phyloP scores from a whole-genome alignment of 352 stramenopile species.

The Blastocystis sp. region DNA sequence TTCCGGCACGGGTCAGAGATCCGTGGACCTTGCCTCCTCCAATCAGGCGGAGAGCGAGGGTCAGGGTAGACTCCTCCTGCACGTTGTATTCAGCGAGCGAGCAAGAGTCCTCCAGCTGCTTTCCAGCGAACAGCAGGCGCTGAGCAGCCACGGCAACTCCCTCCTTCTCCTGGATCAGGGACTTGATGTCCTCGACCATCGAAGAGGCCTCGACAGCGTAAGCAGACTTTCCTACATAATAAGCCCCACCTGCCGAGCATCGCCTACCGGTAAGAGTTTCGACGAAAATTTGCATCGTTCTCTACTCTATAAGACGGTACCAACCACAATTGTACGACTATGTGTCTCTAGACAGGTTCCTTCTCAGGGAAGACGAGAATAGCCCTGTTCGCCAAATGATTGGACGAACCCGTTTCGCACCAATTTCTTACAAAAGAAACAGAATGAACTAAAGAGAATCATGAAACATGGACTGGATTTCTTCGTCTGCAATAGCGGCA shows the following conservation, averaged over 20 bases:
- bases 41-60: slow-evolving; percentile 18
- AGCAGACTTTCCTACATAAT: not conserved
- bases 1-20: slow-evolving; percentile 98
- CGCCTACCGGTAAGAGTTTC: slow-evolving; percentile 8
- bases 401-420: slow-evolving; percentile 1
- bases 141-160: slow-evolving; percentile 1
- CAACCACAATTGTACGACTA: not conserved
- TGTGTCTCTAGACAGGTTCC: not conserved
- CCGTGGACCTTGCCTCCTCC: slow-evolving; percentile 86
- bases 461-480: not conserved
- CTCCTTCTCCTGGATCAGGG: slow-evolving; percentile 9
- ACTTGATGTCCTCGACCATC: not conserved
- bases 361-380: not conserved
- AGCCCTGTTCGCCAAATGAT: no score
- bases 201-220: not conserved
- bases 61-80: slow-evolving; percentile 49
- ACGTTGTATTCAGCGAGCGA: slow-evolving; percentile 61
- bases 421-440: not conserved
- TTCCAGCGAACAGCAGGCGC: not conserved
- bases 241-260: not conserved
- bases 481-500: not conserved
- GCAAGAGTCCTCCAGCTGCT: slow-evolving; percentile 60
- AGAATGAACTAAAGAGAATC: no score
- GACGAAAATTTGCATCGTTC: slow-evolving; percentile 17
- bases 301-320: not conserved